Evolutionary conservation across 345 rosid genomes (phyloP).

Genomic region (Abelmoschus esculentus): DNA sequence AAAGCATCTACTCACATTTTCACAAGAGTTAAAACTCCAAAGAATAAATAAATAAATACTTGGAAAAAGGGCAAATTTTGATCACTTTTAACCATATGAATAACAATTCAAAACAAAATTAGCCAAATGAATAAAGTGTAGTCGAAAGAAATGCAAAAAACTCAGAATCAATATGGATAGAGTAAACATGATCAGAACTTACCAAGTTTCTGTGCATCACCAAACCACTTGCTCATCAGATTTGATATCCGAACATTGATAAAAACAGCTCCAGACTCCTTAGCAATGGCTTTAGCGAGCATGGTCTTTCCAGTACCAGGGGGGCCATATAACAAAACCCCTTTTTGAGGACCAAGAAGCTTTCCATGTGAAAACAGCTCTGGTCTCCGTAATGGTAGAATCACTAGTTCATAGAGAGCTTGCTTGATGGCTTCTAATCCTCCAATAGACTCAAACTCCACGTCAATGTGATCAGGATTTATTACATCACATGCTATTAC

Average conservation of each 20-base stretch:
- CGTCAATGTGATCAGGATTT: conserved; percentile 88
- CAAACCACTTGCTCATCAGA: conserved; percentile 99
- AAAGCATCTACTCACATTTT: neutral
- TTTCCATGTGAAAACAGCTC: conserved; percentile 84
- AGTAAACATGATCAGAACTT: conserved; percentile 18
- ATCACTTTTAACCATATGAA: neutral
- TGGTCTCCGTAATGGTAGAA: conserved; percentile 83
- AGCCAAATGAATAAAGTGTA: neutral
- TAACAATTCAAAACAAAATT: no score
- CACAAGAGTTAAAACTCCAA: neutral
- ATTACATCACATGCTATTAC: conserved; percentile 94
- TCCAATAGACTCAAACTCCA: conserved; percentile 86
- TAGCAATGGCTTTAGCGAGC: conserved; percentile 98
- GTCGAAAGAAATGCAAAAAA: neutral
- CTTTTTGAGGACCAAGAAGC: conserved; percentile 95
- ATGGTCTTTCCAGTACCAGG: conserved; percentile 99
- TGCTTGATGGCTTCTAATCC: conserved; percentile 74
- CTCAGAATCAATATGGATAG: neutral
- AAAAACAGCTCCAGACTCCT: conserved; percentile 94
- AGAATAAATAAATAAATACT: neutral
- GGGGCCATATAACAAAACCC: conserved; percentile 87
- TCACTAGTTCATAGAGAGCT: conserved; percentile 81
- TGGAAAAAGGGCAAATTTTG: neutral
- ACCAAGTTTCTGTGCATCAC: conserved; percentile 99
- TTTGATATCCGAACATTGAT: conserved; percentile 84